Base-by-base conservation (phyloP, 805 yeast genomes). In the Wickerhamomyces chambardii region DNA sequence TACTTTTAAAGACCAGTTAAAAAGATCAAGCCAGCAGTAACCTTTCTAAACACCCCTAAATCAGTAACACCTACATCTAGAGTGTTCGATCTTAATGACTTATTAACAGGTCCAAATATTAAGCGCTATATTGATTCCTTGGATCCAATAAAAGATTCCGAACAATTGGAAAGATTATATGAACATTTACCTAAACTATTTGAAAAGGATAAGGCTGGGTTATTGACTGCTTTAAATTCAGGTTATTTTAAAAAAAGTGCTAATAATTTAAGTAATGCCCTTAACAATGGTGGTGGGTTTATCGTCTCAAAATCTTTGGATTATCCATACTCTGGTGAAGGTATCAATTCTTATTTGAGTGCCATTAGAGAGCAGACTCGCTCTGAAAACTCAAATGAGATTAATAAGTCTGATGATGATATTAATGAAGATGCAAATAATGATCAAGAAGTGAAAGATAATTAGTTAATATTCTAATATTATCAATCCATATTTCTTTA, bases 281-380 rank as follows among this genome's bases (percentile, higher is more conserved):
- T 76, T 31, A 50, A 47, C n/a, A 49, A 51, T 14, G 74, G 73
- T 10, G 69, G 73, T 11, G 75, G 78, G 6, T 60, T 55, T 39
- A 43, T 74, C 29, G 61, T 76, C 28, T 57, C 80, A 24, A 63
- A 59, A 36, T 62, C 71, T 28, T 58, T 74, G 29, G 69, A 66
- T n/a, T 59, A 59, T 44, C 64, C 58, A 6, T 75, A 75, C 42
- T 35, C 51, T 9, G 80, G 79, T 9, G 81, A 75, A 48, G 81
- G 81, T 1, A 53, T 74, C 26, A 68, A 61, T 27, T 67, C 67
- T 12, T 74, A 72, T 39, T 50, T 75, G 42, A 44, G 50, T 15
- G 74, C 73, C 5, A 50, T 67, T 10, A 55, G 73, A 35, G 47
- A 34, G 29, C 45, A 36, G 48, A 53, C 19, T 21, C 7, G 24